Evolutionary conservation across 2,329 filamentous ascomycete genomes (phyloP), one percentile per base, ranked within the genome.

Genomic region (Rosellinia necatrix): DNA sequence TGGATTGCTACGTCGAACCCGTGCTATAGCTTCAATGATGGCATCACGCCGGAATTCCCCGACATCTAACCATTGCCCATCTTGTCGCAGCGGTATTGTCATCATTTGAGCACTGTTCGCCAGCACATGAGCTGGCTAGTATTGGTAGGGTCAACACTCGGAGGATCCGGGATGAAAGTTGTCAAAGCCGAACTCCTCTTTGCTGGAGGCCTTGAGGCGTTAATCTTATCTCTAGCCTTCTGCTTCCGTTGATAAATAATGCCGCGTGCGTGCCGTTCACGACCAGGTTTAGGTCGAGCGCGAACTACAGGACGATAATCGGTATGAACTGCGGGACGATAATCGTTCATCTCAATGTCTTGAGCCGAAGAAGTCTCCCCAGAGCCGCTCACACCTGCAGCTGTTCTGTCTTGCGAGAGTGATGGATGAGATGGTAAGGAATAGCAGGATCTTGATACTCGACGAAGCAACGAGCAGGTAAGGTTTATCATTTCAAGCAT

Each of bases 401-500:
- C 53, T 64, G 29, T 43, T 66, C 13, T 66, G 54, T 47, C 49
- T 66, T 21, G 61, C 59, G 9, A 53, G 62, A 37, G 62, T 62
- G 32, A 56, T 64, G 54, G 46, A 59, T 15, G 27, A 50, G n/a
- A 51, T 64, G 54, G 46, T 60, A 19, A 32, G 53, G n/a, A 51
- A 59, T 15, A 60, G 59, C 32, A 58, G 49, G 24, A 51, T 66
- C 4, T 42, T 64, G 51, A 56, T 66, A 17, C 60, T 66, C 10
- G 60, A 64, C 35, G 64, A 66, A 53, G 64, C 60, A n/a, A 64
- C 59, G 17, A 66, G 64, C 60, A 62, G 59, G 62, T 62, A 48
- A 50, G 57, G 47, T 49, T 49, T 50, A 50, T 35, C 27, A 46
- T 53, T 53, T 40, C 42, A 42, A 49, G 38, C 43, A 54, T 54